phyloP scores from a whole-genome alignment of 1,284 basidiomycete species.

The Cystobasidium slooffiae region DNA sequence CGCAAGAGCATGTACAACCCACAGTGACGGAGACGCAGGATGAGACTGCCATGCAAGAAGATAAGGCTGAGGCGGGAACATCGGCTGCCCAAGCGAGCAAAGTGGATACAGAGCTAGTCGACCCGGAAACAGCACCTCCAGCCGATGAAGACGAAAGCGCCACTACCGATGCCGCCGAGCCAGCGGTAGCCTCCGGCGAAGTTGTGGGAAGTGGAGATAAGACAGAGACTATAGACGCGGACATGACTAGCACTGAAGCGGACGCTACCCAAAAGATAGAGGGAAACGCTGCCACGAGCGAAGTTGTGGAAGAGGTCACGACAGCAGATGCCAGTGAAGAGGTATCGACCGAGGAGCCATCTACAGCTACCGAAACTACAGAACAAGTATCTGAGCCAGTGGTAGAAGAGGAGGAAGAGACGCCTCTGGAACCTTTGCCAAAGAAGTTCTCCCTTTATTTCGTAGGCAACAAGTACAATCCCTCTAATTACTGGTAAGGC shows the following conservation, averaged over 20 bases:
- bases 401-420: constrained; percentile 30
- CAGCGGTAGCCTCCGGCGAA: not conserved
- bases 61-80: not conserved
- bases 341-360: constrained; percentile 1
- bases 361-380: constrained; percentile 5
- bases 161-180: not conserved
- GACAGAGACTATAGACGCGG: constrained; percentile 8
- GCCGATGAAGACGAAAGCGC: constrained; percentile 2
- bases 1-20: not conserved
- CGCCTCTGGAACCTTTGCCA: constrained; percentile 33
- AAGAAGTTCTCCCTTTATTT: constrained; percentile 73
- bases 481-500: constrained; percentile 73
- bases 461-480: constrained; percentile 91
- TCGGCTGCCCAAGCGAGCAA: not conserved
- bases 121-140: constrained; percentile 22
- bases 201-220: not conserved
- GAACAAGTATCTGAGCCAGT: not conserved
- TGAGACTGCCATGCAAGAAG: constrained; percentile 7
- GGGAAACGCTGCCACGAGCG: constrained; percentile 19
- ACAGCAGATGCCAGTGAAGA: constrained; percentile 12
- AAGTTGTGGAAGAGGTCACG: not conserved
- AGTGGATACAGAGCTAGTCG: constrained; percentile 2
- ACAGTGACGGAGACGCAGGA: not conserved
- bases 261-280: not conserved
- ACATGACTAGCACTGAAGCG: not conserved